Evolutionary conservation across 306 rosid species (phyloP).

Genomic region (Castanea crenata): DNA sequence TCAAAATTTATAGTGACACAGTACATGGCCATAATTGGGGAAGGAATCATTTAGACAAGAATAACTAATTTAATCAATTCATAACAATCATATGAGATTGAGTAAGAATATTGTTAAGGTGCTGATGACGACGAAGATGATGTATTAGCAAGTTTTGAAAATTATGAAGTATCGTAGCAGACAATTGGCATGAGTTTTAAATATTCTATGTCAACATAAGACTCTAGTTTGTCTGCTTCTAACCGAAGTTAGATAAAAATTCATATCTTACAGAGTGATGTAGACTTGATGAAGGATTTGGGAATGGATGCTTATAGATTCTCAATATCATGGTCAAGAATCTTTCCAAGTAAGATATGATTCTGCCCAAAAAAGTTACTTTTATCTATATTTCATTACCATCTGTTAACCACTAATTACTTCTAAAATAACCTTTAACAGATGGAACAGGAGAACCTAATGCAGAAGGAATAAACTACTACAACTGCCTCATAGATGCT

Average conservation of each 20-base stretch:
- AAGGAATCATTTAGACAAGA: neutral
- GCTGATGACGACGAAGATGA: slow-evolving; percentile 17
- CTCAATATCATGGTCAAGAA: slow-evolving; percentile 93
- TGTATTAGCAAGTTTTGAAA: slow-evolving; percentile 26
- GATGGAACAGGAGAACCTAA: slow-evolving; percentile 87
- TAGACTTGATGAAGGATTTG: slow-evolving; percentile 86
- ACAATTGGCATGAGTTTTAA: slow-evolving; percentile 12
- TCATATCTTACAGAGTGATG: slow-evolving; percentile 55
- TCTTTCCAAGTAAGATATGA: slow-evolving; percentile 77
- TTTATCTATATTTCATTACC: neutral
- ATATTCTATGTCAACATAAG: neutral
- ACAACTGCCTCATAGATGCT: slow-evolving; percentile 76
- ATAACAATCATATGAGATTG: slow-evolving; percentile 12
- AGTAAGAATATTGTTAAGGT: neutral
- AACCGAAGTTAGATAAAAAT: slow-evolving; percentile 15
- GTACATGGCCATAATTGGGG: slow-evolving; percentile 14
- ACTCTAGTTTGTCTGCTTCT: neutral
- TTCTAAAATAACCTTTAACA: slow-evolving; percentile 23
- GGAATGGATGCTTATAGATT: slow-evolving; percentile 95
- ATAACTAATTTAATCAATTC: slow-evolving; percentile 18
- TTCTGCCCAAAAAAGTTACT: slow-evolving; percentile 11
- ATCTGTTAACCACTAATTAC: slow-evolving; percentile 5
- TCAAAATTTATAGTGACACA: neutral
- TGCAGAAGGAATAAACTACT: slow-evolving; percentile 72
- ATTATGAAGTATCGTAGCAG: slow-evolving; percentile 8